Base-by-base conservation (phyloP, 179 eudicot genomes). In the Beta macrorhiza region DNA sequence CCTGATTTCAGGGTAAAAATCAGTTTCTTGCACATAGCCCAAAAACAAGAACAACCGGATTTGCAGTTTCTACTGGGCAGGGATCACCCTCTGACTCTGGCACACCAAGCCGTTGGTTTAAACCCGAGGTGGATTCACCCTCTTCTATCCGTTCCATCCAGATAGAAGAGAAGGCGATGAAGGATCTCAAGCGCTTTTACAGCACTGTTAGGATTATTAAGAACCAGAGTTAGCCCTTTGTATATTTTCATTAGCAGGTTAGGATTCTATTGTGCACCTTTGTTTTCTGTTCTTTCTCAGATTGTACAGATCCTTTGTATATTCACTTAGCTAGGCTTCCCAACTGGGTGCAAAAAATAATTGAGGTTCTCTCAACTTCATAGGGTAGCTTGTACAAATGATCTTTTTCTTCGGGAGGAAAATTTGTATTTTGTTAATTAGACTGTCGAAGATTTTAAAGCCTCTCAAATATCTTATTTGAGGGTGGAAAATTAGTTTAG, bases 151-250 rank as follows among this genome's bases (percentile, higher is more conserved):
- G 97, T 65, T 92, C 96, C 20, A 95, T 95, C 78, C 99, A 95
- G 87, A 92, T 91, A 13, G 99, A 93, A 89, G 99, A 93, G 81
- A 93, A 79, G 91, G 99, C 99, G 15, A 92, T 95, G 68, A 95
- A 95, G 86, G 99, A 95, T 83, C 91, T 95, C 61, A 91, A 79
- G 84, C 97, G 99, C 76, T 92, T 93, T 75, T 95, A 95, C 89
- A 92, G 90, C 90, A 90, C 80, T n/a, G 99, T 95, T 75, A 95
- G 85, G 84, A 85, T 95, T 47, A 88, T 90, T 47, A 89, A 82
- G 82, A 85, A 87, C 80, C 90, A 81, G 49, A 81, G 85, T 51
- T 89, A 86, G 71, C 53, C 32, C 47, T 7, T 22, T 63, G 57
- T 55, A 19, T 59, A 51, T 79, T 32, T 49, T 20, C 72, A 56